Evolutionary conservation across 345 rosid species (phyloP).

Genomic region (Angophora floribunda): DNA sequence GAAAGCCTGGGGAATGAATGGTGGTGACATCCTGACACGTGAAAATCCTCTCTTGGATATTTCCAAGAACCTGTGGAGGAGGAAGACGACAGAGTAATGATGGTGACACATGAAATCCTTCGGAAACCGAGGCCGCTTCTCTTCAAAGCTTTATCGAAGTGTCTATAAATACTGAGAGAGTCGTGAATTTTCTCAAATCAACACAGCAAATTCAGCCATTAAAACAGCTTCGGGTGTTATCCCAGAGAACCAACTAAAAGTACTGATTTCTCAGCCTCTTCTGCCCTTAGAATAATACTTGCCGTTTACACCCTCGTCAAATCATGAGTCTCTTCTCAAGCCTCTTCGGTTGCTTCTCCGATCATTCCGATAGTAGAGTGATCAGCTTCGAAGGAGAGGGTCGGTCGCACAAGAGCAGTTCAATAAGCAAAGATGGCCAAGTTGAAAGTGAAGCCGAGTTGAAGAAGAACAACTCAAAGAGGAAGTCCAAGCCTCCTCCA

Average conservation of each 20-base stretch:
- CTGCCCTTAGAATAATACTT: not conserved
- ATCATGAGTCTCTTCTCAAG: not conserved
- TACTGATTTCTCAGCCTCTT: not conserved
- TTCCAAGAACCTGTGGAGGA: not conserved
- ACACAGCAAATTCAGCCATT: not conserved
- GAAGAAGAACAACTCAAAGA: not conserved
- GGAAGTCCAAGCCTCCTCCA: not conserved
- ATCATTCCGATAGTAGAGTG: not conserved
- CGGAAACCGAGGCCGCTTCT: not conserved
- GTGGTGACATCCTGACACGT: too few relatives aligned
- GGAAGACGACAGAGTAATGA: not conserved
- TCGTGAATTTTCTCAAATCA: not conserved
- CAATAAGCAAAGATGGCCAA: not conserved
- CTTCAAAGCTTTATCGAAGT: not conserved
- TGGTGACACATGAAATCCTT: not conserved
- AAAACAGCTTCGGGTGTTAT: not conserved
- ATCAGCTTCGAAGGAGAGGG: not conserved
- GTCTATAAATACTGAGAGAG: not conserved
- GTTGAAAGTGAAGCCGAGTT: not conserved
- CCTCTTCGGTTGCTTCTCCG: conserved; percentile 11
- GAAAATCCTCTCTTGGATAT: too few relatives aligned
- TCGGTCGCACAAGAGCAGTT: not conserved
- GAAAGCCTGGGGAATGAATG: not conserved
- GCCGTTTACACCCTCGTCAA: not conserved
- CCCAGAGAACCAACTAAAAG: not conserved